phyloP scores from a whole-genome alignment of 2,329 filamentous ascomycete genomes.

The Phoma sp. region DNA sequence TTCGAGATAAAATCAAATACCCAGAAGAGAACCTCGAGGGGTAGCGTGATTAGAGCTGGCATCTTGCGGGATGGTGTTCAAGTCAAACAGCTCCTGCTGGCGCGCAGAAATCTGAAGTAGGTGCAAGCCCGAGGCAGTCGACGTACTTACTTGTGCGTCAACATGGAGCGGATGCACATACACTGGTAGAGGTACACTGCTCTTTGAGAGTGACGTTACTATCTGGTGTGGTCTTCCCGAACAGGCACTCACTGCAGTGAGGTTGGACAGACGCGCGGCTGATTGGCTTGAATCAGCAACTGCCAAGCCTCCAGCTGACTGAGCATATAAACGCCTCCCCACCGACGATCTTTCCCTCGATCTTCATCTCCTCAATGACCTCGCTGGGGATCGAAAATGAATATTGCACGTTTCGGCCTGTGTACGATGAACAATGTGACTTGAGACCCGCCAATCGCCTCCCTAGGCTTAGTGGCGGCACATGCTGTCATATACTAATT shows the following conservation, averaged over 20 bases:
- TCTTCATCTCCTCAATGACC: slow-evolving; percentile 9
- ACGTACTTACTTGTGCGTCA: background rate
- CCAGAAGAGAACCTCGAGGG: slow-evolving; percentile 37
- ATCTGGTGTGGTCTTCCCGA: background rate
- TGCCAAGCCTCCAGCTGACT: background rate
- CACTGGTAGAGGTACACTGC: background rate
- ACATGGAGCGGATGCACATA: background rate
- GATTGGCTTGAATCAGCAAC: background rate
- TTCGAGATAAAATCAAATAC: slow-evolving; percentile 32
- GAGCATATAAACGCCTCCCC: slow-evolving; percentile 16
- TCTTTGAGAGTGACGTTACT: background rate
- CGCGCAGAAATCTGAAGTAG: background rate
- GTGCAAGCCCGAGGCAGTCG: background rate
- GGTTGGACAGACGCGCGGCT: background rate
- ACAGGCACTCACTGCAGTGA: background rate
- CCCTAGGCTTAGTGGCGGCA: slow-evolving; percentile 15
- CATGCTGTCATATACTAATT: slow-evolving; percentile 15
- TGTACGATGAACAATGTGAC: slow-evolving; percentile 9
- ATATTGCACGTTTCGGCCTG: background rate
- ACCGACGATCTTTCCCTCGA: slow-evolving; percentile 20
- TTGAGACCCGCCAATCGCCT: slow-evolving; percentile 14
- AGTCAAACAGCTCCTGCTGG: background rate
- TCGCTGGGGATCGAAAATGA: slow-evolving; percentile 13
- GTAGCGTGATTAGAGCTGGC: slow-evolving; percentile 29
- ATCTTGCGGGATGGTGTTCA: slow-evolving; percentile 7